Percentiles rank a stretch among this genome's conserved stretches.
phyloP scores from a whole-genome alignment of 495 filamentous ascomycete species.

The Annulohypoxylon stygium region DNA sequence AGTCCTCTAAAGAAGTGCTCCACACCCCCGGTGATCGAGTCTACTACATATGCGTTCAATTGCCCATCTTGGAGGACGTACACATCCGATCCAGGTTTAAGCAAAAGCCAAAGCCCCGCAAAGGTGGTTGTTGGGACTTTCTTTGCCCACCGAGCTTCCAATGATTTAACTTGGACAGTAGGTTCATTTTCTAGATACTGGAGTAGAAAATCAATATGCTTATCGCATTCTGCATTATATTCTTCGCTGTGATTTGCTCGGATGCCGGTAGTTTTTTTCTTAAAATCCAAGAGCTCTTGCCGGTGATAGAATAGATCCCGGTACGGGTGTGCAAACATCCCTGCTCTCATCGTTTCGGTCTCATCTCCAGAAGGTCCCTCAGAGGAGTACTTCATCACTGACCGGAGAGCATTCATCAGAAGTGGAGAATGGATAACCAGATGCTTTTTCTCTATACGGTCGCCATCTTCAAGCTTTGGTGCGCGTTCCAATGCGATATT shows the following conservation, averaged over 20 bases:
- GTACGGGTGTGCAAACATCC: slow-evolving; percentile 13
- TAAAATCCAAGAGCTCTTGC: slow-evolving; percentile 18
- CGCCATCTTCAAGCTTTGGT: slow-evolving; percentile 9
- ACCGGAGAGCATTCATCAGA: slow-evolving; percentile 16
- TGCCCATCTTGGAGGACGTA: slow-evolving; percentile 22
- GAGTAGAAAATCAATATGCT: slow-evolving; percentile 20
- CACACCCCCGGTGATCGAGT: slow-evolving; percentile 6
- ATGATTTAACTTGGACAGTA: slow-evolving; percentile 8
- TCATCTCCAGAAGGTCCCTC: slow-evolving; percentile 25
- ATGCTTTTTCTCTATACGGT: slow-evolving; percentile 11
- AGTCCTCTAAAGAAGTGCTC: slow-evolving; percentile 1
- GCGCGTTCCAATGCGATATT: background rate
- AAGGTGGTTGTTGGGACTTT: slow-evolving; percentile 25
- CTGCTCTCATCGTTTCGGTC: background rate
- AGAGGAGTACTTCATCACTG: slow-evolving; percentile 13
- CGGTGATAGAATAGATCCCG: slow-evolving; percentile 20
- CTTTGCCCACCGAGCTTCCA: slow-evolving; percentile 25
- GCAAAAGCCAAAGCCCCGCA: slow-evolving; percentile 19
- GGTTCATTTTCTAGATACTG: slow-evolving; percentile 19
- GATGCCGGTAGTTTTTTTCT: background rate
- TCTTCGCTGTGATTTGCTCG: slow-evolving; percentile 16
- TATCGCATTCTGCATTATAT: slow-evolving; percentile 20
- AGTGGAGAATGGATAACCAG: slow-evolving; percentile 21
- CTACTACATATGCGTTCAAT: slow-evolving; percentile 22
- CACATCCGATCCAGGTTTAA: slow-evolving; percentile 14